Evolutionary conservation across 108 stramenopile genomes (phyloP).

Genomic region (Epipyxis sp.): DNA sequence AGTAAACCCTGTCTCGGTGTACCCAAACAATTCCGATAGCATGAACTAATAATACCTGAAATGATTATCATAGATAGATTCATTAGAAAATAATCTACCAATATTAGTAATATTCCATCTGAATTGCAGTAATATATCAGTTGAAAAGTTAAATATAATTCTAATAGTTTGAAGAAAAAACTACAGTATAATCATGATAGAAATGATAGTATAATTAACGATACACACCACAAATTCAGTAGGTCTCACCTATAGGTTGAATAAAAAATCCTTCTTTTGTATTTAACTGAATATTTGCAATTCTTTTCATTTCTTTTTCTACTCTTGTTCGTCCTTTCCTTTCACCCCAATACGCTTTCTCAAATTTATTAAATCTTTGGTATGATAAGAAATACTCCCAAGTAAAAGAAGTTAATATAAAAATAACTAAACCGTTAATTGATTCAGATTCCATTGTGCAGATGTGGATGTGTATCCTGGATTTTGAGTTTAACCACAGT

Average conservation of each 20-base stretch:
- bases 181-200: too few relatives aligned
- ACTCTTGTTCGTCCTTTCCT: slow-evolving; percentile 23
- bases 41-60: slow-evolving; percentile 24
- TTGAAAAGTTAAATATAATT: too few relatives aligned
- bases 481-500: too few relatives aligned
- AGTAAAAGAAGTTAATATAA: neutral
- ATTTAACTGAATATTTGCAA: slow-evolving; percentile 30
- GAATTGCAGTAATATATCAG: too few relatives aligned
- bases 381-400: neutral
- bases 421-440: neutral
- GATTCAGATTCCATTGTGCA: too few relatives aligned
- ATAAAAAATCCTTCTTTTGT: slow-evolving; percentile 28
- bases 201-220: too few relatives aligned
- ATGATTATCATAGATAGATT: too few relatives aligned
- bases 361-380: neutral
- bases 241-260: slow-evolving; percentile 23
- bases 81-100: too few relatives aligned
- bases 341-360: slow-evolving; percentile 27
- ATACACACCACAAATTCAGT: too few relatives aligned
- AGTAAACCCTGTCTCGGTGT: slow-evolving; percentile 23
- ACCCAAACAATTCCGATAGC: slow-evolving; percentile 28
- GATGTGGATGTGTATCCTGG: too few relatives aligned
- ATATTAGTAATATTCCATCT: too few relatives aligned
- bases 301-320: slow-evolving; percentile 32
- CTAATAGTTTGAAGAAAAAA: too few relatives aligned